These are phyloP conservation scores for Cutaneotrichosporon sp. DNA, from an alignment of 1,284 basidiomycete genomes.

Conservation along the genomic window DNA sequence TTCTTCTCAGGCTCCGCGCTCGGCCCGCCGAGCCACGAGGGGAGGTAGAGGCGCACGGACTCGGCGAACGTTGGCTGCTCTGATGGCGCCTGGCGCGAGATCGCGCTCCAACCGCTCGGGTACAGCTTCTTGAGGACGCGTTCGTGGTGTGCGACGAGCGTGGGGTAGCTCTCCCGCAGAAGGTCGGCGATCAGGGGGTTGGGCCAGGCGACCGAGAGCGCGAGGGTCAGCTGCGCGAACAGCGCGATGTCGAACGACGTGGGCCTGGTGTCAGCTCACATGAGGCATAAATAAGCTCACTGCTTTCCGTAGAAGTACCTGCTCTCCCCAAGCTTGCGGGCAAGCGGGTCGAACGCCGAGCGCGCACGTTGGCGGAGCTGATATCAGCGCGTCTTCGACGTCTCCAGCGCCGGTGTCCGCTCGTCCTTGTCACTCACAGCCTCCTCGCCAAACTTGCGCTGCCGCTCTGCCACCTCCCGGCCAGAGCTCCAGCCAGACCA, in stretches of 20 bases:
- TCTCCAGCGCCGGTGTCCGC: too few relatives aligned
- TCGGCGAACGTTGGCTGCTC: background rate
- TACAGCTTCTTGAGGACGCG: conserved; percentile 31
- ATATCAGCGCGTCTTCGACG: too few relatives aligned
- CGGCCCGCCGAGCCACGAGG: conserved; percentile 8
- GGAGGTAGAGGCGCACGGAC: background rate
- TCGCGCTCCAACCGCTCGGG: conserved; percentile 21
- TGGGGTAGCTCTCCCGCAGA: conserved; percentile 40
- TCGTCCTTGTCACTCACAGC: conserved; percentile 28
- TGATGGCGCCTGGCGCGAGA: conserved; percentile 13
- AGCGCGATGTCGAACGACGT: conserved; percentile 49
- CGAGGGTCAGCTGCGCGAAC: conserved; percentile 50
- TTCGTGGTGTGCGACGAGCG: conserved; percentile 42
- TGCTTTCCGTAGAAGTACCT: conserved; percentile 37
- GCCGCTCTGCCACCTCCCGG: conserved; percentile 33
- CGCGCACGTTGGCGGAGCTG: conserved; percentile 22
- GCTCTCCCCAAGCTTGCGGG: conserved; percentile 29
- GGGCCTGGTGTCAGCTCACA: conserved; percentile 29
- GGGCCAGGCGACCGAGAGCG: conserved; percentile 48
- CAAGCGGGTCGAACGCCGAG: conserved; percentile 38
- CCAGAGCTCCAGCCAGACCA: conserved; percentile 45
- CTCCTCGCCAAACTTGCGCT: conserved; percentile 43
- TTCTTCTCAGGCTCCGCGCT: background rate
- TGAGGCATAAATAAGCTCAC: conserved; percentile 21
- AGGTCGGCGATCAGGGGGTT: conserved; percentile 46